These are phyloP conservation scores for Paecilomyces formosus DNA, from an alignment of 2,329 filamentous ascomycete species.

Conservation along the genomic window DNA sequence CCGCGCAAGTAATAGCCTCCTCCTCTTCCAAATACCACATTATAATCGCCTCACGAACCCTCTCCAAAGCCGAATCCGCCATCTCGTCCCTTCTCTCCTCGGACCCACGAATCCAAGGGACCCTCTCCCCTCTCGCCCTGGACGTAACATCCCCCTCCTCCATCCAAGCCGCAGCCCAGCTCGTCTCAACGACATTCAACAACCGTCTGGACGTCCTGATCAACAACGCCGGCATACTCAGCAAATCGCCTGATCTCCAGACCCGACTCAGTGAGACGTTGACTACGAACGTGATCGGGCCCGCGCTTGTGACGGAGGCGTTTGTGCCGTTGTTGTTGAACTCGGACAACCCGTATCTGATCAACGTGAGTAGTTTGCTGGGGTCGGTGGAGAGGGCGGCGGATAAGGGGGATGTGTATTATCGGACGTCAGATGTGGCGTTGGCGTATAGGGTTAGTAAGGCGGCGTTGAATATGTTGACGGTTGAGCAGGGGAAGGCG, in stretches of 20 bases:
- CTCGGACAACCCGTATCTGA: not conserved
- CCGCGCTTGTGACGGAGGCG: not conserved
- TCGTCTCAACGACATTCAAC: not conserved
- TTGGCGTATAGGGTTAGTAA: slow-evolving; percentile 4
- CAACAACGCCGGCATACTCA: slow-evolving; percentile 34
- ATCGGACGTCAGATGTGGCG: not conserved
- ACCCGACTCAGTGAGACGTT: not conserved
- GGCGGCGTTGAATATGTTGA: slow-evolving; percentile 5
- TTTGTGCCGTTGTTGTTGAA: slow-evolving; percentile 3
- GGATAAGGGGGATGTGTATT: not conserved
- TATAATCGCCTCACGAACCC: slow-evolving; percentile 1
- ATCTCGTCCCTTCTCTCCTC: not conserved
- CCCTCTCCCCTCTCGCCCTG: slow-evolving; percentile 2
- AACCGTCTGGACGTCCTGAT: slow-evolving; percentile 36
- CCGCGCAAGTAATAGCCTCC: slow-evolving; percentile 12
- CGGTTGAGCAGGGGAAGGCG: not conserved
- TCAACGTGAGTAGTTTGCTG: not conserved
- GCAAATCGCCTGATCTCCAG: not conserved
- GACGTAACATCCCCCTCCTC: slow-evolving; percentile 4
- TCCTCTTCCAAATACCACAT: slow-evolving; percentile 7
- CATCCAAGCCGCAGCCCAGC: slow-evolving; percentile 1
- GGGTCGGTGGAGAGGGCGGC: not conserved
- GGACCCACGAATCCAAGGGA: not conserved
- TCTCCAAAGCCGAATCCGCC: not conserved
- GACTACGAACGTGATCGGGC: slow-evolving; percentile 3